These are phyloP conservation scores for Taphrina pruni DNA, from an alignment of 1,139 yeast species.

Conservation along the genomic window DNA sequence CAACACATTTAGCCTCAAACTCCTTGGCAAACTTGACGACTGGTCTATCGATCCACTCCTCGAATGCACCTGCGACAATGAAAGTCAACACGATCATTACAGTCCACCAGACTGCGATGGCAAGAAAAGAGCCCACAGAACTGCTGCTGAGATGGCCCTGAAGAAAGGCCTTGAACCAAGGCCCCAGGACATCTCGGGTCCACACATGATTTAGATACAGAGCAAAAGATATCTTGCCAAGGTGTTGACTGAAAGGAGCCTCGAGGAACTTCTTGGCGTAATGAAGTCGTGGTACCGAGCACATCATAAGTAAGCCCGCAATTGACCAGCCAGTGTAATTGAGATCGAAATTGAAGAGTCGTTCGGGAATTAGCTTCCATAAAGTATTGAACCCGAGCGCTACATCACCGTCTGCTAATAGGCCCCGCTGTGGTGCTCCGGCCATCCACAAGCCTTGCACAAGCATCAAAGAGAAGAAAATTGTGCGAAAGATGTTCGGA, in stretches of 20 bases:
- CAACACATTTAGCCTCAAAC: neutral
- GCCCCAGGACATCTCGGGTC: slow-evolving; percentile 27
- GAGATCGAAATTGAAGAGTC: slow-evolving; percentile 2
- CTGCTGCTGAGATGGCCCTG: neutral
- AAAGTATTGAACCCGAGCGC: slow-evolving; percentile 11
- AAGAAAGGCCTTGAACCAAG: neutral
- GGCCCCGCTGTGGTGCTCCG: slow-evolving; percentile 22
- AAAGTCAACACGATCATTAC: slow-evolving; percentile 1
- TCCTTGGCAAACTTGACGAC: neutral
- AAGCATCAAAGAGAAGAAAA: slow-evolving; percentile 1
- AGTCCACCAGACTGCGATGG: neutral
- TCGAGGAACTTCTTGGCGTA: slow-evolving; percentile 12
- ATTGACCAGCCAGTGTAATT: slow-evolving; percentile 23
- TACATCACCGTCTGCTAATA: neutral
- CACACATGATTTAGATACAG: slow-evolving; percentile 19
- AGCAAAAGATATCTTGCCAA: slow-evolving; percentile 29
- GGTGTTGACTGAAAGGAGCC: neutral
- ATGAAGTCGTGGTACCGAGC: slow-evolving; percentile 4
- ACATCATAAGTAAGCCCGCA: slow-evolving; percentile 11
- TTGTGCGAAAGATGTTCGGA: neutral
- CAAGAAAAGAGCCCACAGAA: neutral
- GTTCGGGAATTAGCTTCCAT: slow-evolving; percentile 24
- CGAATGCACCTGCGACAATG: slow-evolving; percentile 5
- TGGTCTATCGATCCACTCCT: slow-evolving; percentile 7
- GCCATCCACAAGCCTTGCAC: slow-evolving; percentile 24